Conservation (phyloP, 768 basidiomycete species). For the Lactarius sp. region DNA sequence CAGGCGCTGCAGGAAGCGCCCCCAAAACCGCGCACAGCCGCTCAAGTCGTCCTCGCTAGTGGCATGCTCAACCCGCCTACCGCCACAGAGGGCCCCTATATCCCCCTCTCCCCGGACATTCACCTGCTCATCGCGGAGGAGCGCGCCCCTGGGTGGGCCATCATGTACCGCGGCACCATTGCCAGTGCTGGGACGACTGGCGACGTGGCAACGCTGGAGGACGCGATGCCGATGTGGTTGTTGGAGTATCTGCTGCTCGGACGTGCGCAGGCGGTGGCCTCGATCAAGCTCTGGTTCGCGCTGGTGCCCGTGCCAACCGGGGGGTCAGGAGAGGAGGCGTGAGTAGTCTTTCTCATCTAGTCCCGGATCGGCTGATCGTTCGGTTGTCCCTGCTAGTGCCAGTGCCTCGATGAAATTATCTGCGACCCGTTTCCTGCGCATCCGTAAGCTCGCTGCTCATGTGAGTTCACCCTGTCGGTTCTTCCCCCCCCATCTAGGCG, state of each 20-base stretch:
- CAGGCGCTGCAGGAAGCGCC: conserved; percentile 2
- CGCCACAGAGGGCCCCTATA: conserved; percentile 64
- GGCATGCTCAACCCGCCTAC: conserved; percentile 60
- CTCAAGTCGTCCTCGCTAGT: conserved; percentile 49
- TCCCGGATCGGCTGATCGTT: neutral
- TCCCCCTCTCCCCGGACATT: conserved; percentile 54
- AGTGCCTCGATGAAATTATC: conserved; percentile 82
- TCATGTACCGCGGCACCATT: conserved; percentile 70
- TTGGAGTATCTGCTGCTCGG: conserved; percentile 79
- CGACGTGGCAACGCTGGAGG: conserved; percentile 58
- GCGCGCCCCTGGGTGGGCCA: conserved; percentile 64
- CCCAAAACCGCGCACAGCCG: conserved; percentile 42
- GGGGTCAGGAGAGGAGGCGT: conserved; percentile 62
- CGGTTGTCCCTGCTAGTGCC: neutral
- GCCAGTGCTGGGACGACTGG: conserved; percentile 42
- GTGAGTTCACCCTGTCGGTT: conserved; percentile 40
- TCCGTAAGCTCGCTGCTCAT: conserved; percentile 79
- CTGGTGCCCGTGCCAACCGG: conserved; percentile 69
- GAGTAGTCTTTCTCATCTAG: conserved; percentile 32
- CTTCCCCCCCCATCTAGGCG: neutral
- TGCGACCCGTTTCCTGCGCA: conserved; percentile 78
- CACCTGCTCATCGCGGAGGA: conserved; percentile 81
- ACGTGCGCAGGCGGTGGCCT: conserved; percentile 46
- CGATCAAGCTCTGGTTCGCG: conserved; percentile 83
- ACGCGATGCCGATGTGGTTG: conserved; percentile 81